Evolutionary conservation across 345 rosid genomes (phyloP).

Genomic region (Viola odorata): DNA sequence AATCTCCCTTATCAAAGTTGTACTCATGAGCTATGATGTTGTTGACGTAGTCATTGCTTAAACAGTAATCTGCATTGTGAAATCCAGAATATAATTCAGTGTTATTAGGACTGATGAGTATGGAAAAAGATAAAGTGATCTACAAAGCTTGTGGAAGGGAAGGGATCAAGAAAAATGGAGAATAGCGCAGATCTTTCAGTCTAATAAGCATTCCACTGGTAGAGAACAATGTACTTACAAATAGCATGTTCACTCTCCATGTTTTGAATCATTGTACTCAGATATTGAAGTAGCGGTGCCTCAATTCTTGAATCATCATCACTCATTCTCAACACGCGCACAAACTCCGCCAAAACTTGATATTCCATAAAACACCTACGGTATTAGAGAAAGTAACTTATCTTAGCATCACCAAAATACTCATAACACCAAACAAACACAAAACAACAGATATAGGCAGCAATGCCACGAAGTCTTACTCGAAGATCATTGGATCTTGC

Average conservation of each 20-base stretch:
- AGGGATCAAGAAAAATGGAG: too few relatives aligned
- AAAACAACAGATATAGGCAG: too few relatives aligned
- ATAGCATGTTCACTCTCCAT: slow-evolving; percentile 50
- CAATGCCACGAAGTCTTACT: slow-evolving; percentile 22
- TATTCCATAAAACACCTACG: slow-evolving; percentile 54
- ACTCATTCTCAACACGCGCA: slow-evolving; percentile 42
- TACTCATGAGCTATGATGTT: slow-evolving; percentile 44
- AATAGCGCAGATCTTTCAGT: too few relatives aligned
- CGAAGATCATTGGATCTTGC: slow-evolving; percentile 52
- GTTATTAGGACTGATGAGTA: too few relatives aligned
- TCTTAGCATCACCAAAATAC: neutral
- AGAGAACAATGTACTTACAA: slow-evolving; percentile 37
- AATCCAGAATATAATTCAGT: neutral
- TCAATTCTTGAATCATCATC: slow-evolving; percentile 39
- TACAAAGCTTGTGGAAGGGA: neutral
- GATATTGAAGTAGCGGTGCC: slow-evolving; percentile 56
- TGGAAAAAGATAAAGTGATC: neutral
- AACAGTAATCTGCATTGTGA: slow-evolving; percentile 50
- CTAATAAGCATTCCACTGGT: too few relatives aligned
- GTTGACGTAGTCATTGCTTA: slow-evolving; percentile 61
- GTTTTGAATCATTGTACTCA: slow-evolving; percentile 67
- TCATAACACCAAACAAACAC: neutral
- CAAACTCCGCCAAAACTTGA: slow-evolving; percentile 61
- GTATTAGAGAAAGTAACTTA: neutral
- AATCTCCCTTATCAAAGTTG: slow-evolving; percentile 50